Percentiles rank a stretch among this genome's conserved stretches.
These are phyloP conservation scores for Backusella macrospora DNA, from an alignment of 192 early-diverging fungal genomes.

Conservation along the genomic window DNA sequence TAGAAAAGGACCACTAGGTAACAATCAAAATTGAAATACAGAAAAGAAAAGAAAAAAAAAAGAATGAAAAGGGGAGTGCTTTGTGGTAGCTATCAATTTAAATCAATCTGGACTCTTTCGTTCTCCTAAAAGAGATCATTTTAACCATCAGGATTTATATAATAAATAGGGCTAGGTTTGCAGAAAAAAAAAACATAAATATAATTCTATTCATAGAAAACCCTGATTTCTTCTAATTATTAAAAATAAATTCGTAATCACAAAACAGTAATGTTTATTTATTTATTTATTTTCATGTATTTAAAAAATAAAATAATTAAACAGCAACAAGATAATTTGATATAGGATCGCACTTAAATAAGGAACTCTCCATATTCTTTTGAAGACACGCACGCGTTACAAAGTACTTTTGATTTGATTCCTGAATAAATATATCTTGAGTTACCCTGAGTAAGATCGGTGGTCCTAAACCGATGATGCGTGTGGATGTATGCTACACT, in stretches of 20 bases:
- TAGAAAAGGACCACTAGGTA: background rate
- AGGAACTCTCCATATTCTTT: background rate
- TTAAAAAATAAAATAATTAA: background rate
- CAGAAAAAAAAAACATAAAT: background rate
- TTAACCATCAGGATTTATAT: background rate
- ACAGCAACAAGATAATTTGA: background rate
- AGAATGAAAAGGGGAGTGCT: background rate
- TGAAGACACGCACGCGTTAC: background rate
- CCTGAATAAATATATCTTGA: background rate
- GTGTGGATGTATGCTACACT: constrained; percentile 1
- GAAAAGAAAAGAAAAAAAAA: background rate
- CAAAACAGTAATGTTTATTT: background rate
- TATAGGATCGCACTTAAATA: background rate
- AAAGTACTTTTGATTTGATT: background rate
- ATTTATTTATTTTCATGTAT: background rate
- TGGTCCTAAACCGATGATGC: background rate
- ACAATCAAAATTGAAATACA: constrained; percentile 3
- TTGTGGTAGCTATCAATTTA: background rate
- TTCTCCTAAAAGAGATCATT: background rate
- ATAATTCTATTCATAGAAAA: background rate
- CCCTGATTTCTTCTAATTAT: background rate
- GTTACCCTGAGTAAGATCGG: background rate
- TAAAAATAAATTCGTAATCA: too few species aligned
- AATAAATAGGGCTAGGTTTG: background rate
- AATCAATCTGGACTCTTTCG: background rate